phyloP scores from a whole-genome alignment of 345 rosid genomes.

The Streptanthus diversifolius region DNA sequence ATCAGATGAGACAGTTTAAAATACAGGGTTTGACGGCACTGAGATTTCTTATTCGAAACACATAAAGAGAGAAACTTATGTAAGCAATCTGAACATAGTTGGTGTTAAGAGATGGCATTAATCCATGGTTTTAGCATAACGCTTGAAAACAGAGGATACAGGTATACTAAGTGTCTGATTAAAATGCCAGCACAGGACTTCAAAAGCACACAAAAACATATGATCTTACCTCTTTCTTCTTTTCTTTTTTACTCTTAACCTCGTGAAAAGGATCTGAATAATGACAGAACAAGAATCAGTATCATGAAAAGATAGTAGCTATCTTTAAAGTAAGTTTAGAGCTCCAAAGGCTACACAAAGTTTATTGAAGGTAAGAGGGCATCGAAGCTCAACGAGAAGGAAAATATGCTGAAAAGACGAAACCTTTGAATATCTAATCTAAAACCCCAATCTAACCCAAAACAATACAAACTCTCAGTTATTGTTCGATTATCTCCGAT shows the following conservation, averaged over 20 bases:
- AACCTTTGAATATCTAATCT: not conserved
- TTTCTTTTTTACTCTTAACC: slow-evolving; percentile 93
- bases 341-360: not conserved
- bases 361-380: not conserved
- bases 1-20: not conserved
- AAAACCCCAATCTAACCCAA: not conserved
- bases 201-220: not conserved
- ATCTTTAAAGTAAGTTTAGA: not conserved
- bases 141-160: not conserved
- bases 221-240: slow-evolving; percentile 71
- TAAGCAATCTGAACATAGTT: not conserved
- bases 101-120: not conserved
- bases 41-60: too few species aligned
- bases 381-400: not conserved
- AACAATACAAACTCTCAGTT: not conserved
- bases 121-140: not conserved
- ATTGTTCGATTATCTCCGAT: not conserved
- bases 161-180: not conserved
- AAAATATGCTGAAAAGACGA: not conserved
- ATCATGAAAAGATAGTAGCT: not conserved
- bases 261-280: slow-evolving; percentile 83
- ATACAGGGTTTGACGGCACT: too few species aligned
- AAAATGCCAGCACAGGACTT: not conserved
- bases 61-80: too few species aligned
- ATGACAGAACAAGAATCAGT: not conserved